Base-by-base conservation (phyloP, 2,329 filamentous ascomycete genomes). In the Periconia sp. region DNA sequence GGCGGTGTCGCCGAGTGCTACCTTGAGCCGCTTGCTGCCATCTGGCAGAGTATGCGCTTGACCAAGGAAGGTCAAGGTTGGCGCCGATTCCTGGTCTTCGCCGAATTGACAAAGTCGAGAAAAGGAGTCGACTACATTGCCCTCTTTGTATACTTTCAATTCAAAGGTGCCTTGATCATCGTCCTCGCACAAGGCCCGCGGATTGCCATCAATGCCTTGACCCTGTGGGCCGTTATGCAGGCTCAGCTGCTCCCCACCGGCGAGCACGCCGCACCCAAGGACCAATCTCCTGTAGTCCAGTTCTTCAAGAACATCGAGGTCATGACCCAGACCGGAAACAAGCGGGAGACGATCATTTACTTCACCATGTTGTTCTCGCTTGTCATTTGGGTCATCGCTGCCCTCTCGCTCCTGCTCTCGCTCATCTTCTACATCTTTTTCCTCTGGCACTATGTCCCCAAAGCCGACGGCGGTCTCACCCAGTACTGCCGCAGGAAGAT, bases 401-500 rank as follows among this genome's bases (percentile, higher is more conserved):
- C 88, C 5, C 65, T 97, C 40, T 79, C 75, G 43, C 78, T 97
- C 36, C 73, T 92, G n/a, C 64, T 88, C 8, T 90, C 89, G 0
- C 75, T 85, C 16, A 59, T 95, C 1, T 84, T 95, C 47, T 97
- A 95, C 71, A 70, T 96, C 25, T 82, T 89, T 59, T 99, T 96
- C 69, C 79, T 99, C 5, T 96, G 88, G 82, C 88, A 94, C 70
- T 94, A 92, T 72, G 92, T 99, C 48, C 91, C 92, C 1, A 81
- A 81, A 24, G 78, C 83, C 9, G 91, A 96, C 61, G 89, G 90
- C 5, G 86, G 88, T 6, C 78, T 99, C 21, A 83, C 84, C 4
- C 85, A 85, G 18, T 99, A 95, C 73, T 97, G 94, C 67, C 87
- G 89, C 49, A 86, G 91, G 32, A 97, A 97, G 75, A 86, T 96